Evolutionary conservation across 108 stramenopile genomes (phyloP).

Genomic region (Licmophora abbreviata): DNA sequence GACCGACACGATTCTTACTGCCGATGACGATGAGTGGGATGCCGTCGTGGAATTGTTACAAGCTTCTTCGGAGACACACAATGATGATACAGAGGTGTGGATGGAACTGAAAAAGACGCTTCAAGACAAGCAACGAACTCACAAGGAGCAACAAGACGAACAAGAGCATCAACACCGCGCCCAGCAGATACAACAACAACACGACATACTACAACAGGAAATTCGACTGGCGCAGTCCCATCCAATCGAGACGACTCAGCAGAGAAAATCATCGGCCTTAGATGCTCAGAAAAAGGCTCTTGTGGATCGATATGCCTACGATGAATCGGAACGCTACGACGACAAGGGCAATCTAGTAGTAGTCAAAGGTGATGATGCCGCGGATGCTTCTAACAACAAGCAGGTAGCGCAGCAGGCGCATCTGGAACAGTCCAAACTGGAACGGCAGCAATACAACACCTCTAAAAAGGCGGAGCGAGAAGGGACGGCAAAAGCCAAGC

Average conservation of each 20-base stretch:
- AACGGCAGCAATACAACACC: constrained; percentile 26
- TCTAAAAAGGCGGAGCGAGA: constrained; percentile 71
- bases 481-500: constrained; percentile 55
- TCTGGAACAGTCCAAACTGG: constrained; percentile 25
- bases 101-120: constrained; percentile 39
- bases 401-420: constrained; percentile 35
- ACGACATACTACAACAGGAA: constrained; percentile 40
- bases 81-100: constrained; percentile 55
- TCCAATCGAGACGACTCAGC: constrained; percentile 5
- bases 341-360: constrained; percentile 20
- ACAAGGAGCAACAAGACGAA: constrained; percentile 16
- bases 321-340: constrained; percentile 36
- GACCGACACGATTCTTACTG: constrained; percentile 21
- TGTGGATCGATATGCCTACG: constrained; percentile 73
- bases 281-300: constrained; percentile 60
- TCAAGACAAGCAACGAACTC: constrained; percentile 13
- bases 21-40: constrained; percentile 27
- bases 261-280: constrained; percentile 14
- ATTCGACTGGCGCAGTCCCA: constrained; percentile 36
- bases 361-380: constrained; percentile 10
- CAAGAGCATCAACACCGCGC: constrained; percentile 16
- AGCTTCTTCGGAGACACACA: constrained; percentile 51
- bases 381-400: constrained; percentile 25
- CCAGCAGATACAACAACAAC: constrained; percentile 22
- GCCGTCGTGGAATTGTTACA: constrained; percentile 59